Evolutionary conservation across 371 early-diverging fungal genomes (phyloP).

Genomic region (Circinella minor): DNA sequence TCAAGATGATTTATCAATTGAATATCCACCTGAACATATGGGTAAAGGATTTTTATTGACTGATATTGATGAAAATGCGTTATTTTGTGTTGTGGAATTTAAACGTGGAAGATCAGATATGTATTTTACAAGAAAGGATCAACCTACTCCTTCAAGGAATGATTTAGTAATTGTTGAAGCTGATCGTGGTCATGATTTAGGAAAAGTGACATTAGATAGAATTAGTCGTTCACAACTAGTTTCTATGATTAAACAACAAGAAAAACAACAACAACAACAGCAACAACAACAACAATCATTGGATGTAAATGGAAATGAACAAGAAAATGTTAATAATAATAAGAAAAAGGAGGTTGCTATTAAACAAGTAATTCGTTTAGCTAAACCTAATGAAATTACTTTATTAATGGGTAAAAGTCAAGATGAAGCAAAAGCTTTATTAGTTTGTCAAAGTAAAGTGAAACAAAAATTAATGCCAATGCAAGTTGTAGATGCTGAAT

Average conservation of each 20-base stretch:
- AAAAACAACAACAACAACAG: constrained; percentile 16
- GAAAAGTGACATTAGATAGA: constrained; percentile 90
- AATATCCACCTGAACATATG: constrained; percentile 37
- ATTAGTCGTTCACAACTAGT: constrained; percentile 92
- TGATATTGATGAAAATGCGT: constrained; percentile 55
- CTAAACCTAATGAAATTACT: constrained; percentile 80
- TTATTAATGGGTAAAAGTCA: constrained; percentile 79
- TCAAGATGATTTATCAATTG: constrained; percentile 14
- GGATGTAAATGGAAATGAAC: neutral
- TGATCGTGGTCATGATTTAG: constrained; percentile 95
- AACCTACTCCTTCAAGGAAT: constrained; percentile 34
- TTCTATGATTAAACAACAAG: constrained; percentile 83
- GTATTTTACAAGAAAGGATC: constrained; percentile 65
- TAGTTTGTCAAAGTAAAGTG: constrained; percentile 90
- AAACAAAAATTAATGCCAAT: constrained; percentile 90
- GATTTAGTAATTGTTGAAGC: constrained; percentile 95
- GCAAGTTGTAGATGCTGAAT: constrained; percentile 97
- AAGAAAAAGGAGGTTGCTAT: constrained; percentile 42
- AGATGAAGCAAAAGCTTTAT: constrained; percentile 91
- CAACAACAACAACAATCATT: constrained; percentile 53
- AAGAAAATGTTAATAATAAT: constrained; percentile 35
- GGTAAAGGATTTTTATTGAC: constrained; percentile 61
- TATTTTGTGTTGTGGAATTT: constrained; percentile 85
- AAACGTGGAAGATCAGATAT: constrained; percentile 89
- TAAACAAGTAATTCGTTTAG: constrained; percentile 80